Base-by-base conservation (phyloP, 163 green algal genomes). In the Botryococcus braunii region DNA sequence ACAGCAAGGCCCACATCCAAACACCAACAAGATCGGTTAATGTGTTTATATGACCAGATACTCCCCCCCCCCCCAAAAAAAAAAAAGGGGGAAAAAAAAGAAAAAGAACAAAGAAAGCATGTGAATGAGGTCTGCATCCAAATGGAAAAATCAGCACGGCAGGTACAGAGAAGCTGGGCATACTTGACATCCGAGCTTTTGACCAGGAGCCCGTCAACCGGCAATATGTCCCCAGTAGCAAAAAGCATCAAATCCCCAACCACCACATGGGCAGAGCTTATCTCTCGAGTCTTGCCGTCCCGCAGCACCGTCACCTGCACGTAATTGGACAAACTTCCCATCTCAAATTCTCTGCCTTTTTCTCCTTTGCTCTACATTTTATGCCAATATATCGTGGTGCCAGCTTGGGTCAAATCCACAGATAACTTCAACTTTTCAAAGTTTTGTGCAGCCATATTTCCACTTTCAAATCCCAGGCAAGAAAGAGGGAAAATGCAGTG, bases 241-340 rank as follows among this genome's bases (percentile, higher is more conserved):
- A 96, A 62, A 60, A 92, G 55, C 72, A 94, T 48, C 48, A 95
- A 43, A 71, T 96, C 89, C 0, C 89, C 89, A 34, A 91, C 85
- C 63, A 96, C 41, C 47, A 95, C 69, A 3, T 89, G 75, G 39
- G 64, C 76, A 6, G 70, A 76, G 57, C 72, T 81, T 29, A 92
- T 48, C 4, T 68, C 40, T 47, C 62, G 2, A 64, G 89, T 81
- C 17, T 25, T n/a, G 0, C 84, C 88, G 37, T 72, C 69, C 3
- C 89, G 74, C 7, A 93, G 52, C 13, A 85, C 80, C 0, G 85
- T 84, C 17, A 92, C 78, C 84, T 92, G 77, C 37, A 62, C 17
- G 36, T 5, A 9, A 5, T 38, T 46, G 6, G 4, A 25, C 23
- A 13, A 67, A 4, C 36, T 31, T 56, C 5, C 36, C 23, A 55